phyloP scores from a whole-genome alignment of 108 stramenopile species.

The Skeletonema potamos region DNA sequence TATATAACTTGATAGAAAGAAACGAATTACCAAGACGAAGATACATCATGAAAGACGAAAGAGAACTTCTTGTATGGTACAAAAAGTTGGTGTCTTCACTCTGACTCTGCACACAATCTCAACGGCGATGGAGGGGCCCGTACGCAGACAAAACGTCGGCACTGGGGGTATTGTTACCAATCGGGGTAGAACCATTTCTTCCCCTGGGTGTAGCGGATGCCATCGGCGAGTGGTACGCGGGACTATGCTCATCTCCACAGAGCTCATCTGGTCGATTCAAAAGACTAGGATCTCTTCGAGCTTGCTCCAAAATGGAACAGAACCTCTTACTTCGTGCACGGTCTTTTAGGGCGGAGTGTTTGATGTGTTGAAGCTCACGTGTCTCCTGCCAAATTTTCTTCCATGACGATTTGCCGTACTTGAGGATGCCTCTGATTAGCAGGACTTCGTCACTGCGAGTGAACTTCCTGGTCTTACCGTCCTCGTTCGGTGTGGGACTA shows the following conservation, averaged over 20 bases:
- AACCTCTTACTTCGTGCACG: conserved; percentile 13
- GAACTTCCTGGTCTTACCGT: conserved; percentile 12
- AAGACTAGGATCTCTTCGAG: background rate
- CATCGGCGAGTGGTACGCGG: conserved; percentile 4
- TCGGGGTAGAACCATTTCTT: background rate
- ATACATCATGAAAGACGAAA: no score
- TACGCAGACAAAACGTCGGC: background rate
- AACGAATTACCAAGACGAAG: no score
- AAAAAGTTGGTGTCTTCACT: no score
- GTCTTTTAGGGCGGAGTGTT: conserved; percentile 23
- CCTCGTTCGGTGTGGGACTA: background rate
- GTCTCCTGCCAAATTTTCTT: conserved; percentile 7
- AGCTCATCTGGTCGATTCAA: conserved; percentile 6
- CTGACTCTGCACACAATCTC: background rate
- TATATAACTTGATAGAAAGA: no score
- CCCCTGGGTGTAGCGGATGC: background rate
- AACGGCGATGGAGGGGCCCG: background rate
- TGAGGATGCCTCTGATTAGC: conserved; percentile 16
- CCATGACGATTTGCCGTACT: conserved; percentile 17
- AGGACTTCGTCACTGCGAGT: conserved; percentile 17
- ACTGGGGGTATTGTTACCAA: background rate
- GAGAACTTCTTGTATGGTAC: no score
- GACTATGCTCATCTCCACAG: conserved; percentile 8
- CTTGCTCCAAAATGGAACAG: background rate
- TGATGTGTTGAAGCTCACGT: conserved; percentile 9